Evolutionary conservation across 768 basidiomycete genomes (phyloP).

Genomic region (Coprinopsis cinerea): DNA sequence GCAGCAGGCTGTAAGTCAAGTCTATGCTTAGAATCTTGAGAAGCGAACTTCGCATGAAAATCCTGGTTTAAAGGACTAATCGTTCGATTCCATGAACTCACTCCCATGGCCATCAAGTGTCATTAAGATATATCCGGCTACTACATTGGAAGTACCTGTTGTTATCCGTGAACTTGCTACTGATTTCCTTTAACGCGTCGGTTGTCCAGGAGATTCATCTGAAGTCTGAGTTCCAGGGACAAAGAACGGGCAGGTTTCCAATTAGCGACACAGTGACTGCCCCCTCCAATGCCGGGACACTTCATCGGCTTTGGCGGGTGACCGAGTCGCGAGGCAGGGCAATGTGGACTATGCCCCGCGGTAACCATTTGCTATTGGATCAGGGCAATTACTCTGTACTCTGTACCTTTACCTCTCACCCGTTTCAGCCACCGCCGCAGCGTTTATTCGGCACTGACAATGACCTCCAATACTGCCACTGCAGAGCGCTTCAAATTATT

Average conservation of each 20-base stretch:
- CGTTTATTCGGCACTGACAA: no score
- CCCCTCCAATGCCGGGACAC: no score
- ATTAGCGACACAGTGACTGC: no score
- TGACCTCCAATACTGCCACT: neutral
- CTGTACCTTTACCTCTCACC: neutral
- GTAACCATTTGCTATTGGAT: neutral
- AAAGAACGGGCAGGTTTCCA: neutral
- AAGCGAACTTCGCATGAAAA: no score
- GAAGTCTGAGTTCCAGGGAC: neutral
- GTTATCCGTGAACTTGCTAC: neutral
- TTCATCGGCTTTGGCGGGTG: no score
- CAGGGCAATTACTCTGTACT: neutral
- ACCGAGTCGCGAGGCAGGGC: neutral
- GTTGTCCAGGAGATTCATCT: conserved; percentile 8
- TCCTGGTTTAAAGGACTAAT: neutral
- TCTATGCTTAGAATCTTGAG: no score
- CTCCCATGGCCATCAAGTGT: neutral
- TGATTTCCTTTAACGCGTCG: conserved; percentile 2
- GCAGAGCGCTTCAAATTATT: no score
- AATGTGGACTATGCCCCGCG: neutral
- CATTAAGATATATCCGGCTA: conserved; percentile 1
- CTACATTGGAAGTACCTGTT: neutral
- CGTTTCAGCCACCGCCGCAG: conserved; percentile 8
- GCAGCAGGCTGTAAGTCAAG: no score
- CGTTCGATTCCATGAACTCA: neutral